Evolutionary conservation across 768 basidiomycete species (phyloP).

Genomic region (Agrocybe chaxingu): DNA sequence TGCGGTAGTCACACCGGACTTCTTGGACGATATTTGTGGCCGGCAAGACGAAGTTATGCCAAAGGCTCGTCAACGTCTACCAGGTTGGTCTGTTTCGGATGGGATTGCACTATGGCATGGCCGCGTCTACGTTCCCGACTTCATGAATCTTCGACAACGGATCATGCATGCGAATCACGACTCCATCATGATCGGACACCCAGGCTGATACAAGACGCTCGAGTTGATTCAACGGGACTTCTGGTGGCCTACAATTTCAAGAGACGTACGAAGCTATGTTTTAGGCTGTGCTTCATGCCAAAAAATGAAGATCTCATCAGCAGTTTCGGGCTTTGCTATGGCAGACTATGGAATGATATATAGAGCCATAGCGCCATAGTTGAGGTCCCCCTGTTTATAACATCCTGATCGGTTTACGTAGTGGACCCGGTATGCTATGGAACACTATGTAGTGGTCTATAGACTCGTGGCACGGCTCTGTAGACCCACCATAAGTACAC

Average conservation of each 20-base stretch:
- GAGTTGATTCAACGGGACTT: slow-evolving; percentile 26
- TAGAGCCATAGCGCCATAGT: no score
- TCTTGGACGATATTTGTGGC: no score
- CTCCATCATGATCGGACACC: slow-evolving; percentile 25
- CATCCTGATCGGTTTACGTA: no score
- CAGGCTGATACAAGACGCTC: slow-evolving; percentile 26
- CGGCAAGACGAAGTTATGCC: no score
- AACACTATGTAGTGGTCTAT: no score
- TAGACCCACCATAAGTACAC: no score
- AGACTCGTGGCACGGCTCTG: no score
- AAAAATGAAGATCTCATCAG: slow-evolving; percentile 26
- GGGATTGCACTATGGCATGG: slow-evolving; percentile 7
- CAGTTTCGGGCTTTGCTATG: no score
- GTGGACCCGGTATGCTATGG: no score
- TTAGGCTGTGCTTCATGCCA: slow-evolving; percentile 26
- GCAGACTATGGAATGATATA: no score
- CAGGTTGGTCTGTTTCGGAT: slow-evolving; percentile 7
- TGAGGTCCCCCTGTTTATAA: no score
- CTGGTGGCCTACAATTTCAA: slow-evolving; percentile 18
- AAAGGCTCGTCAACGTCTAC: not conserved
- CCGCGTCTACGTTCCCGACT: slow-evolving; percentile 10
- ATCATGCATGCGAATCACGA: slow-evolving; percentile 11
- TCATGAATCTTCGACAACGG: not conserved
- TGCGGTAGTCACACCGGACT: no score
- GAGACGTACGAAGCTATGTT: slow-evolving; percentile 18